These are phyloP conservation scores for Butyriboletus loyo DNA, from an alignment of 768 basidiomycete species.

Conservation along the genomic window DNA sequence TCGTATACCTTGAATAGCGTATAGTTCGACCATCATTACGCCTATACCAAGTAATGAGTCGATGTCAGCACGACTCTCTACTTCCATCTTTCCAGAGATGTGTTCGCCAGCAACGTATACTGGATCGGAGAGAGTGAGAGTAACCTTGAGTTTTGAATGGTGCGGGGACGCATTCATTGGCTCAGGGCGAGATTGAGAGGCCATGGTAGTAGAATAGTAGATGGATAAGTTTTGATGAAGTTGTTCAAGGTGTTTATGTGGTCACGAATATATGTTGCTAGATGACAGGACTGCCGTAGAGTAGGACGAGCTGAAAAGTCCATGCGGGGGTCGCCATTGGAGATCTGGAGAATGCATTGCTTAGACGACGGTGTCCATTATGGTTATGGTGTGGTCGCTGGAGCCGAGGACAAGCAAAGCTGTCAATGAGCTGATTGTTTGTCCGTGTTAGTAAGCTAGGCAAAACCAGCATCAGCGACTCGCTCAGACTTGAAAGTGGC, in stretches of 20 bases:
- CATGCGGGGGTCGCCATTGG: conserved; percentile 13
- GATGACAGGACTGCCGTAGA: conserved; percentile 3
- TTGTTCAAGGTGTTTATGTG: conserved; percentile 9
- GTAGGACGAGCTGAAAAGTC: conserved; percentile 4
- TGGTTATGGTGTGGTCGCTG: conserved; percentile 9
- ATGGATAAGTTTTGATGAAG: not conserved
- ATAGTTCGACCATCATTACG: conserved; percentile 73
- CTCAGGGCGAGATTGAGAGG: conserved; percentile 40
- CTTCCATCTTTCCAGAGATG: conserved; percentile 73
- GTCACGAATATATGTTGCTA: conserved; percentile 8
- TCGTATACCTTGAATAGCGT: conserved; percentile 61
- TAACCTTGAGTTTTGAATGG: conserved; percentile 76
- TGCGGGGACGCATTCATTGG: conserved; percentile 82
- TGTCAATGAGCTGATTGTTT: conserved; percentile 12
- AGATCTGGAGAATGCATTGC: not conserved
- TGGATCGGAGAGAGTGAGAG: conserved; percentile 55
- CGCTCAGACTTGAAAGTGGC: not conserved
- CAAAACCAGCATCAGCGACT: not conserved
- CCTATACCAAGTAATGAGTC: conserved; percentile 65
- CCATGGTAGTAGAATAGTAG: conserved; percentile 16
- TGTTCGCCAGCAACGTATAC: conserved; percentile 63
- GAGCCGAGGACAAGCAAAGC: not conserved
- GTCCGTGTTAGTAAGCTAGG: not conserved
- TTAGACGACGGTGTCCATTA: conserved; percentile 19
- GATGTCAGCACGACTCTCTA: conserved; percentile 72